phyloP scores from a whole-genome alignment of 352 stramenopile species.

The Pythium guiyangense region DNA sequence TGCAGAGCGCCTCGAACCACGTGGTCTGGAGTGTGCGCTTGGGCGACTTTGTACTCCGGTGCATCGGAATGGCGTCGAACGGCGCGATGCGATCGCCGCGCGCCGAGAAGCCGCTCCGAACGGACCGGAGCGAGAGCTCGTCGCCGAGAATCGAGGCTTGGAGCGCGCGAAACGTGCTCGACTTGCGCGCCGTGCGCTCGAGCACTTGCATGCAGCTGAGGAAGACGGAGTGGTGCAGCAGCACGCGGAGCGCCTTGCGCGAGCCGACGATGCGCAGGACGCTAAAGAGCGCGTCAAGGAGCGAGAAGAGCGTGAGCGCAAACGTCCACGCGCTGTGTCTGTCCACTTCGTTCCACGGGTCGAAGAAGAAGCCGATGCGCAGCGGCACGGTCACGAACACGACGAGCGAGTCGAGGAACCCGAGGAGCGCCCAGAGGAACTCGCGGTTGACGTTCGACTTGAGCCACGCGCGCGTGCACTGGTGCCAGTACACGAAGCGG shows the following conservation, averaged over 20 bases:
- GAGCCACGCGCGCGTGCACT: not conserved
- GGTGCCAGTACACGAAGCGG: not conserved
- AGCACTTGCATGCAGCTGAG: not conserved
- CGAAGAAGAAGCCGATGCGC: conserved; percentile 37
- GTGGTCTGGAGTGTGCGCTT: not conserved
- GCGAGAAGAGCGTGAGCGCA: conserved; percentile 21
- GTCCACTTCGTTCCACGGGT: conserved; percentile 23
- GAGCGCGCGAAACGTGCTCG: conserved; percentile 5
- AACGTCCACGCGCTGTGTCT: conserved; percentile 13
- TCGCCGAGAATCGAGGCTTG: conserved; percentile 5
- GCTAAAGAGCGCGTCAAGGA: conserved; percentile 15
- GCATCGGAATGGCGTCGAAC: conserved; percentile 10
- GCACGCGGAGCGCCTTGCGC: not conserved
- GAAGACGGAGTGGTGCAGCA: conserved; percentile 5
- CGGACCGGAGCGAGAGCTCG: conserved; percentile 1
- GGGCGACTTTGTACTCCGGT: not conserved
- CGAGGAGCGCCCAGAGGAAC: not conserved
- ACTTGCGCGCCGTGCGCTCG: conserved; percentile 4
- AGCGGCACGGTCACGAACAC: conserved; percentile 26
- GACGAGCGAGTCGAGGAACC: conserved; percentile 26
- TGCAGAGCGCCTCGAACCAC: conserved; percentile 5
- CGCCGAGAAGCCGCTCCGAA: conserved; percentile 10
- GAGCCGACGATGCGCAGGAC: conserved; percentile 3
- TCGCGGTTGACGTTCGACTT: not conserved
- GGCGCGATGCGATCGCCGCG: conserved; percentile 13